Evolutionary conservation across 768 basidiomycete genomes (phyloP).

Genomic region (Psilocybe tampanensis): DNA sequence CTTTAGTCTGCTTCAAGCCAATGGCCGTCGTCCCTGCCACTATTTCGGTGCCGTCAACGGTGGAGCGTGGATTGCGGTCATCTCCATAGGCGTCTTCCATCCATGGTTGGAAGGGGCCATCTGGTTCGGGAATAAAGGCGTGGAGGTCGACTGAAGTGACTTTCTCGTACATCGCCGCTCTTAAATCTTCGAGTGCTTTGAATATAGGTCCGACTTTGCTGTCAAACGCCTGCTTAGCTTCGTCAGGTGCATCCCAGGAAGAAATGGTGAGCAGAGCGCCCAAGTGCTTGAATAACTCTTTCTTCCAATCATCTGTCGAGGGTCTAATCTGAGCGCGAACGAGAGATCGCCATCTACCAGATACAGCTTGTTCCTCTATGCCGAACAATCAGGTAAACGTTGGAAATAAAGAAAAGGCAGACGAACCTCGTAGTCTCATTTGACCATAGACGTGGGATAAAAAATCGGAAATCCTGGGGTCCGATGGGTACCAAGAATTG

Average conservation of each 20-base stretch:
- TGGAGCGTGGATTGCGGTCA: conserved; percentile 7
- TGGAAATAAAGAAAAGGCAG: background rate
- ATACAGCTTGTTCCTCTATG: too few relatives aligned
- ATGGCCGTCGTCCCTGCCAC: conserved; percentile 22
- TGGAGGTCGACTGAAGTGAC: conserved; percentile 28
- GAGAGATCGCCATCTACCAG: conserved; percentile 27
- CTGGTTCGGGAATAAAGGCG: conserved; percentile 9
- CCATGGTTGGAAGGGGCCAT: conserved; percentile 6
- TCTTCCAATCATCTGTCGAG: conserved; percentile 21
- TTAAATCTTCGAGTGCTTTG: conserved; percentile 25
- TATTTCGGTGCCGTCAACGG: background rate
- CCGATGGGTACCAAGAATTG: conserved; percentile 14
- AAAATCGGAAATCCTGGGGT: background rate
- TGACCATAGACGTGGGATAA: conserved; percentile 13
- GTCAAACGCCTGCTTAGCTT: conserved; percentile 18
- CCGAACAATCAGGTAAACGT: background rate
- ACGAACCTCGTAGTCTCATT: conserved; percentile 20
- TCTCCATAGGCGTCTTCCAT: conserved; percentile 32
- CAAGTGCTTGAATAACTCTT: conserved; percentile 10
- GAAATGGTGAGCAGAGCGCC: conserved; percentile 13
- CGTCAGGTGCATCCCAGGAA: conserved; percentile 11
- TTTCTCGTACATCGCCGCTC: conserved; percentile 29
- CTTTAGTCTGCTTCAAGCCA: conserved; percentile 16
- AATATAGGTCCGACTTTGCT: conserved; percentile 28
- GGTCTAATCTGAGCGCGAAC: conserved; percentile 19